Evolutionary conservation across 2,329 filamentous ascomycete species (phyloP).

Genomic region (Penicillium hordei): DNA sequence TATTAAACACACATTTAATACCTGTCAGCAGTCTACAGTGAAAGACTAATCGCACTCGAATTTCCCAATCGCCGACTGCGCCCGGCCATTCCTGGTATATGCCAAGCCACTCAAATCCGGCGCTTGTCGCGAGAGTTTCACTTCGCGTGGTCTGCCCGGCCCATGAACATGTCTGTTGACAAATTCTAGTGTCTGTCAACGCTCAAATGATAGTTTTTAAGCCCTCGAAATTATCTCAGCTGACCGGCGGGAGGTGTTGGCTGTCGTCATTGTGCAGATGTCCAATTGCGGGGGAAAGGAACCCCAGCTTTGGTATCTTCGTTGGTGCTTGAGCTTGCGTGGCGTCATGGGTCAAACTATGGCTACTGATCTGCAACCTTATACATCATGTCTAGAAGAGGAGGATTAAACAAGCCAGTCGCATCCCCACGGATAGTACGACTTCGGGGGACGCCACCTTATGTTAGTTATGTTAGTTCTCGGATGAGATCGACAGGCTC

Average conservation of each 20-base stretch:
- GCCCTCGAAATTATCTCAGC: constrained; percentile 8
- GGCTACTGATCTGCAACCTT: background rate
- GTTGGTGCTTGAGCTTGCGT: background rate
- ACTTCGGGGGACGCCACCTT: background rate
- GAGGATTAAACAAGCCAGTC: background rate
- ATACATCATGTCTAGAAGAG: background rate
- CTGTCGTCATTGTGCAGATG: constrained; percentile 20
- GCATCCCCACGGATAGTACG: background rate
- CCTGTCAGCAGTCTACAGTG: background rate
- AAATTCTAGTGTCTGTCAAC: background rate
- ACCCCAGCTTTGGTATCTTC: background rate
- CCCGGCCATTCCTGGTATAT: constrained; percentile 11
- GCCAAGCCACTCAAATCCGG: constrained; percentile 11
- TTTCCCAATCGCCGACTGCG: constrained; percentile 1
- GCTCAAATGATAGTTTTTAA: constrained; percentile 2
- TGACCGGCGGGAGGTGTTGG: constrained; percentile 11
- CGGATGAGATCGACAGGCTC: background rate
- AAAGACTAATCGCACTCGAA: background rate
- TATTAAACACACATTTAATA: no score
- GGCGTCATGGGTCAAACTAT: background rate
- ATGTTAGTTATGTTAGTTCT: background rate
- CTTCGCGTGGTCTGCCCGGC: background rate
- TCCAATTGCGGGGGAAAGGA: constrained; percentile 8
- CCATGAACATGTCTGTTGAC: background rate
- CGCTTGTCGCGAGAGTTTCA: constrained; percentile 1